These are phyloP conservation scores for Sporisorium reilianum DNA, from an alignment of 1,284 basidiomycete genomes.

Conservation along the genomic window DNA sequence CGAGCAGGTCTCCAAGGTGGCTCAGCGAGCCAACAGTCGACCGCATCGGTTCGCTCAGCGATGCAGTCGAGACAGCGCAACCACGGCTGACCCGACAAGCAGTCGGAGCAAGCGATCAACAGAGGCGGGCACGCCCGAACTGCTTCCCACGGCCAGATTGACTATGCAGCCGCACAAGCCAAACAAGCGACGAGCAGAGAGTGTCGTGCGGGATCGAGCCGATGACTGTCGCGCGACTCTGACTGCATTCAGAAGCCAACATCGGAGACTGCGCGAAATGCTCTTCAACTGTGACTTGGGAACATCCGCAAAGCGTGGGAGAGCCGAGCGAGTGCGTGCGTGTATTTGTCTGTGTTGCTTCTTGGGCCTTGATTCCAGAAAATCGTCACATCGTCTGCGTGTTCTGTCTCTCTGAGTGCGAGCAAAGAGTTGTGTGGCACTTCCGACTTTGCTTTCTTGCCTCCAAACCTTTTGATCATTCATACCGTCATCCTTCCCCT, in stretches of 20 bases:
- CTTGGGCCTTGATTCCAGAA: neutral
- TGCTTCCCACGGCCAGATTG: neutral
- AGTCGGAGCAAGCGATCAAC: constrained; percentile 1
- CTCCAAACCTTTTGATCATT: neutral
- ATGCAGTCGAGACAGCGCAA: too few species aligned
- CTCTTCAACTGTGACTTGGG: neutral
- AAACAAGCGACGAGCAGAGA: neutral
- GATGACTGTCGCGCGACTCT: neutral
- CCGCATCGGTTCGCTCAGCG: neutral
- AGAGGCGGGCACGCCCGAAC: neutral
- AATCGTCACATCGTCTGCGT: too few species aligned
- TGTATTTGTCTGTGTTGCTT: neutral
- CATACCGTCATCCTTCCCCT: neutral
- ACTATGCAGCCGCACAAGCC: too few species aligned
- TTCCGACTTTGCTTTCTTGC: constrained; percentile 1
- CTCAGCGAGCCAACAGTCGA: neutral
- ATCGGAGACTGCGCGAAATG: neutral
- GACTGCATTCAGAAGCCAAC: neutral
- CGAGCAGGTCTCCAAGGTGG: neutral
- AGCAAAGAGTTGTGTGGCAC: too few species aligned
- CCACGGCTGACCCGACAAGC: too few species aligned
- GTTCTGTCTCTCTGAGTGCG: too few species aligned
- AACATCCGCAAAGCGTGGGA: neutral
- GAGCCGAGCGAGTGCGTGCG: neutral
- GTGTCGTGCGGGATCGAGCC: neutral